Evolutionary conservation across 495 filamentous ascomycete genomes (phyloP).

Genomic region (Xanthoparmelia taractica): DNA sequence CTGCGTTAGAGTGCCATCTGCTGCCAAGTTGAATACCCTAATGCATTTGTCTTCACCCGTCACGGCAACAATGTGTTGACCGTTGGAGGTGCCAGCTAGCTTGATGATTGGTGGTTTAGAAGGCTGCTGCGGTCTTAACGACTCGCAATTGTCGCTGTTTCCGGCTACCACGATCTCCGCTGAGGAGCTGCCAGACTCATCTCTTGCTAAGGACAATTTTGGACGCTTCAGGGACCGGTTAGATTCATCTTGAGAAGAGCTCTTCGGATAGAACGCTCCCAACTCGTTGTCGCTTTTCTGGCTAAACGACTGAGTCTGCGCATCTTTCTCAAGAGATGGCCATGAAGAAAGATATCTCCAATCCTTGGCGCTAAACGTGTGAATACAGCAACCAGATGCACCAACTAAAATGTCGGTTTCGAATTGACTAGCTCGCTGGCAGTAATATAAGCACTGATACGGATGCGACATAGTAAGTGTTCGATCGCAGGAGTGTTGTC

Average conservation of each 20-base stretch:
- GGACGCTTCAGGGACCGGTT: constrained; percentile 45
- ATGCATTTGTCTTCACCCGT: constrained; percentile 87
- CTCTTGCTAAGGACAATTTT: constrained; percentile 37
- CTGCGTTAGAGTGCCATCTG: constrained; percentile 52
- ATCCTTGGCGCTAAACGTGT: constrained; percentile 39
- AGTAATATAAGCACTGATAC: constrained; percentile 47
- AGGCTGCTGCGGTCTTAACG: constrained; percentile 27
- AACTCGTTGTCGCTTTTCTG: not conserved
- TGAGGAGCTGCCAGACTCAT: constrained; percentile 21
- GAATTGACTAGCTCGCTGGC: constrained; percentile 30
- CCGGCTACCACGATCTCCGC: constrained; percentile 23
- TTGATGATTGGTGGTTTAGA: constrained; percentile 28
- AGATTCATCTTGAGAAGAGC: constrained; percentile 24
- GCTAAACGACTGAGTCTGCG: constrained; percentile 8
- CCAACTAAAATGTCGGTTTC: constrained; percentile 43
- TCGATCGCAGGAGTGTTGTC: not conserved
- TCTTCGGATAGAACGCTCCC: not conserved
- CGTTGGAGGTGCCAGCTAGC: constrained; percentile 50
- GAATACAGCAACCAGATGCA: constrained; percentile 48
- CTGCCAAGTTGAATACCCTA: constrained; percentile 64
- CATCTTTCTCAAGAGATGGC: constrained; percentile 36
- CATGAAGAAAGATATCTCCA: constrained; percentile 44
- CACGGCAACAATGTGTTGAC: constrained; percentile 61
- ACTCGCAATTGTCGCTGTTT: constrained; percentile 25
- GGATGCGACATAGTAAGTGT: constrained; percentile 37